Evolutionary conservation across 2,329 filamentous ascomycete genomes (phyloP), one percentile per base, ranked within the genome.

Genomic region (Davidsoniella eucalypti): DNA sequence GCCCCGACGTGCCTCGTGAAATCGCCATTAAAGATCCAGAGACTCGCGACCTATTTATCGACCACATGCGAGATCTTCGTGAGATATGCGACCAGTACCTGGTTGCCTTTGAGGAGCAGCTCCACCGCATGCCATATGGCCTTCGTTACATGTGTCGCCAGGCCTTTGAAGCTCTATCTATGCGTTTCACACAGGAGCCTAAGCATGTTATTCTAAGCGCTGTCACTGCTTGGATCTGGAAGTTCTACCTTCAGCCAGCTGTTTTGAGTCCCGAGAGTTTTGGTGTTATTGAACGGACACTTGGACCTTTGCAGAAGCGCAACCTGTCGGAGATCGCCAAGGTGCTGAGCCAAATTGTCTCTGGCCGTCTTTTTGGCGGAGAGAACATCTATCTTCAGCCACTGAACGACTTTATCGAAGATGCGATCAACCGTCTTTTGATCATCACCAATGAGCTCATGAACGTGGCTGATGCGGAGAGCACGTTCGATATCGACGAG

Each of bases 351-450:
- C 93, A 98, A 64, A 80, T 94, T 47, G 84, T 84, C 12, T 81
- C 81, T n/a, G 90, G 90, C 1, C 80, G 86, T 55, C 75, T 90
- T 0, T 98, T 98, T 64, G 88, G 88, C 10, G 84, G 85, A 2
- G 92, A 96, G 52, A 94, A 96, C 59, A 81, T 96, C 54, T 96
- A 96, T 62, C 72, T 98, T 5, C 88, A 96, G 60, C 92, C 92
- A 1, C 73, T 98, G 39, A 98, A 98, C 63, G 85, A 80, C 45
- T 96, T 94, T 62, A 74, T 98, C 44, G 78, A 75, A 16, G 86
- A 95, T 54, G 88, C 88, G 0, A 80, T 94, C 45, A 80, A 87
- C 57, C 76, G 88, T 21, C 71, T 95, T 52, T 75, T 77, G 29
- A 75, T 82, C 10, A 86, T 92, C 42, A 85, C 84, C 66, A 75